These are phyloP conservation scores for Yamadazyma insecticola DNA, from an alignment of 805 yeast species.

Conservation along the genomic window DNA sequence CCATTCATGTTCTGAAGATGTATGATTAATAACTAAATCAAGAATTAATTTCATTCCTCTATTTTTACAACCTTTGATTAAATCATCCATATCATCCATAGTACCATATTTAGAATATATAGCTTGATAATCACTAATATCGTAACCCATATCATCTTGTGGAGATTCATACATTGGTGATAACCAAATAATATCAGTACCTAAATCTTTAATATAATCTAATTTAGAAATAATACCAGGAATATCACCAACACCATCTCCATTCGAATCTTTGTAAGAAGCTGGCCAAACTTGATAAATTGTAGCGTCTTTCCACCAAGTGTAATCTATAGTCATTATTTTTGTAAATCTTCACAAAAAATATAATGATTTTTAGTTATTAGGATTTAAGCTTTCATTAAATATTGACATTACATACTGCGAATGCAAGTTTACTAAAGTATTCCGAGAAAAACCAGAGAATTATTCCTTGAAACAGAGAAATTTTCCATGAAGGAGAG, in stretches of 20 bases:
- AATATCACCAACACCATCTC: slow-evolving; percentile 57
- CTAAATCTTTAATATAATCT: slow-evolving; percentile 47
- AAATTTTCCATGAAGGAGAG: too few species aligned
- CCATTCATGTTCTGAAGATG: slow-evolving; percentile 54
- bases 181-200: slow-evolving; percentile 52
- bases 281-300: slow-evolving; percentile 62
- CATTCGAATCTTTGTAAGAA: slow-evolving; percentile 53
- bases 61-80: slow-evolving; percentile 43
- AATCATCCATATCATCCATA: slow-evolving; percentile 45
- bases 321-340: slow-evolving; percentile 2
- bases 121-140: slow-evolving; percentile 49
- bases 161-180: slow-evolving; percentile 58
- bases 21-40: slow-evolving; percentile 58
- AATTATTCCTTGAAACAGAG: too few species aligned
- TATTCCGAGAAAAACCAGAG: neutral
- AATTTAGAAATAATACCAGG: slow-evolving; percentile 49
- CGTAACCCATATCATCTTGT: slow-evolving; percentile 62
- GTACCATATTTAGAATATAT: slow-evolving; percentile 52
- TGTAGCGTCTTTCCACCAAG: slow-evolving; percentile 57
- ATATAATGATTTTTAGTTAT: neutral
- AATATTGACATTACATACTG: neutral
- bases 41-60: slow-evolving; percentile 49
- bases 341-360: neutral
- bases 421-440: neutral
- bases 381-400: neutral